Conservation (phyloP, 2,329 filamentous ascomycete species). For the Talaromyces islandicus region DNA sequence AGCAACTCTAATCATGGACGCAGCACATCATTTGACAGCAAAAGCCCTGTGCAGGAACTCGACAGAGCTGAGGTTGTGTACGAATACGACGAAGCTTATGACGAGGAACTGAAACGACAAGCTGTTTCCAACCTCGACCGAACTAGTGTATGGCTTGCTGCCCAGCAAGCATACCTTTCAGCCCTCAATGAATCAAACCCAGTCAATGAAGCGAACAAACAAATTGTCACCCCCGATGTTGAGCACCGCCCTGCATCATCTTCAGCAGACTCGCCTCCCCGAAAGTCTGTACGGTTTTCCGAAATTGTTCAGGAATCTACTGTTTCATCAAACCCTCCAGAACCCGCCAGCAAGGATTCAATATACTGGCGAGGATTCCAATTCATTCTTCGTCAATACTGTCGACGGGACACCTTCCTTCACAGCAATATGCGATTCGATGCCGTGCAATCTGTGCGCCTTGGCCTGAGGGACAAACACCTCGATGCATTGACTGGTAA, state of each 20-base stretch:
- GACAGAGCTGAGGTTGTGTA: slow-evolving; percentile 59
- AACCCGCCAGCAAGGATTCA: slow-evolving; percentile 57
- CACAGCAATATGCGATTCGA: slow-evolving; percentile 82
- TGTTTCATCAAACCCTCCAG: slow-evolving; percentile 24
- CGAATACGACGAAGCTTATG: slow-evolving; percentile 71
- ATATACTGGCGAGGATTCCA: slow-evolving; percentile 88
- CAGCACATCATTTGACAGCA: slow-evolving; percentile 21
- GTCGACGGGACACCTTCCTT: slow-evolving; percentile 70
- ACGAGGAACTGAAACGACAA: slow-evolving; percentile 63
- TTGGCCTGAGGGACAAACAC: slow-evolving; percentile 67
- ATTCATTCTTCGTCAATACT: slow-evolving; percentile 61
- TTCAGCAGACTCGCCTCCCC: slow-evolving; percentile 17
- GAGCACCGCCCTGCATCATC: slow-evolving; percentile 17
- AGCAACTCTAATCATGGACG: slow-evolving; percentile 19
- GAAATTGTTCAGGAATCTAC: slow-evolving; percentile 33
- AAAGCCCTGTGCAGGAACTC: slow-evolving; percentile 44
- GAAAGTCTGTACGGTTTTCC: slow-evolving; percentile 26
- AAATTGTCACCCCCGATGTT: slow-evolving; percentile 12
- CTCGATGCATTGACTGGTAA: slow-evolving; percentile 78
- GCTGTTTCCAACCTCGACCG: slow-evolving; percentile 73
- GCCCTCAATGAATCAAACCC: slow-evolving; percentile 56
- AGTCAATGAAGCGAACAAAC: slow-evolving; percentile 37
- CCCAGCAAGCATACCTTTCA: slow-evolving; percentile 71
- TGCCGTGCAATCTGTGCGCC: slow-evolving; percentile 74
- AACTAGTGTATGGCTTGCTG: slow-evolving; percentile 78